A percentile compares a stretch with the other conserved stretches of the same genome.
Evolutionary conservation across 2,329 filamentous ascomycete genomes (phyloP).

Genomic region (Parafenestella ontariensis): DNA sequence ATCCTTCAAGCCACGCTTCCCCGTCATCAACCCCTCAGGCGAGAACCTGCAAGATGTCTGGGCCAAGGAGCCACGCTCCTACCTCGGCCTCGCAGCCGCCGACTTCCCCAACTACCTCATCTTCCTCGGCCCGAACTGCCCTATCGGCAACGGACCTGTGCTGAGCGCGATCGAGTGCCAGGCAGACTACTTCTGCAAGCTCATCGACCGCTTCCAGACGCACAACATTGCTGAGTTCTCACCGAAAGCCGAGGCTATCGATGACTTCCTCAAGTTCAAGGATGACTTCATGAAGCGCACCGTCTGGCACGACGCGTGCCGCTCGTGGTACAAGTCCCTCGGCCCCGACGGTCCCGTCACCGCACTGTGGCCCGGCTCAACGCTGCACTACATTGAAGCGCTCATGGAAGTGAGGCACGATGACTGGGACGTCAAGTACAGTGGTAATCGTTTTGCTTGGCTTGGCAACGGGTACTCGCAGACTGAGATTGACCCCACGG

Average conservation of each 20-base stretch:
- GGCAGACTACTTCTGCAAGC: constrained; percentile 59
- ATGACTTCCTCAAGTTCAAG: constrained; percentile 59
- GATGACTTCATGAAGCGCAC: constrained; percentile 55
- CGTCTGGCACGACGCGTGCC: constrained; percentile 56
- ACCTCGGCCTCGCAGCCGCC: constrained; percentile 55
- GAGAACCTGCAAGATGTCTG: constrained; percentile 55
- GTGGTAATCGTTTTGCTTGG: constrained; percentile 47
- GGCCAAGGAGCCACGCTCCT: constrained; percentile 50
- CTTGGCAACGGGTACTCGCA: constrained; percentile 48
- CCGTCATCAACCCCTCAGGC: constrained; percentile 50
- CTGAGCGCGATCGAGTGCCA: constrained; percentile 56
- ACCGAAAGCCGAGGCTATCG: constrained; percentile 55
- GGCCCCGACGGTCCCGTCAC: constrained; percentile 45
- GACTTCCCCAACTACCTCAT: constrained; percentile 58
- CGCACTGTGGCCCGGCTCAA: constrained; percentile 55
- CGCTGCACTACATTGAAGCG: constrained; percentile 60
- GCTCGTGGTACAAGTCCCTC: constrained; percentile 52
- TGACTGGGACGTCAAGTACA: constrained; percentile 55
- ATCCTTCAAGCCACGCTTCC: constrained; percentile 55
- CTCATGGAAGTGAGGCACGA: constrained; percentile 56
- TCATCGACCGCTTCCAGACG: constrained; percentile 59
- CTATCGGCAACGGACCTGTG: constrained; percentile 52
- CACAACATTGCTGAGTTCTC: constrained; percentile 54
- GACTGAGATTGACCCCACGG: constrained; percentile 44
- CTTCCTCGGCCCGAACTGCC: constrained; percentile 53